A percentile compares a stretch with the other conserved stretches of the same genome.
Evolutionary conservation across 2,329 filamentous ascomycete genomes (phyloP).

Genomic region (Aureobasidium zeae): DNA sequence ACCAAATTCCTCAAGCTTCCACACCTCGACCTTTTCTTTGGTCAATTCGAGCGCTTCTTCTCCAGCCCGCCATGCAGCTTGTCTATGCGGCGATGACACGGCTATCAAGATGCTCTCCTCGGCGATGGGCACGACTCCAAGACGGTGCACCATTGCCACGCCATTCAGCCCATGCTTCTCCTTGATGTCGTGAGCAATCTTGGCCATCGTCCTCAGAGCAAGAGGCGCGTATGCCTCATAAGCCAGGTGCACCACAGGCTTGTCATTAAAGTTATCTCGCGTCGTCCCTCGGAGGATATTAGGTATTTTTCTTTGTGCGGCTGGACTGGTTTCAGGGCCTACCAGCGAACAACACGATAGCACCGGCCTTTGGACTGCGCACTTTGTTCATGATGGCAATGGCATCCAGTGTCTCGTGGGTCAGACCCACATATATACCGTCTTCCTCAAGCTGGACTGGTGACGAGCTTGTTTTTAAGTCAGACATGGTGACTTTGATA

Average conservation of each 20-base stretch:
- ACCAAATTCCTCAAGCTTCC: constrained; percentile 86
- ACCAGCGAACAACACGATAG: constrained; percentile 70
- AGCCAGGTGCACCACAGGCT: constrained; percentile 62
- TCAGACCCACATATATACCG: constrained; percentile 59
- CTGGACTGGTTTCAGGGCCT: constrained; percentile 22
- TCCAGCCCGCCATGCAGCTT: constrained; percentile 76
- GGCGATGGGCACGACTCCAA: constrained; percentile 78
- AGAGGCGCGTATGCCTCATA: constrained; percentile 67
- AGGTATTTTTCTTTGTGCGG: background rate
- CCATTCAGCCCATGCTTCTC: constrained; percentile 57
- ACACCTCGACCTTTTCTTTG: constrained; percentile 84
- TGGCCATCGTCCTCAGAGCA: constrained; percentile 59
- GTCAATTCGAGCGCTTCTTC: constrained; percentile 83
- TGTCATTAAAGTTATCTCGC: constrained; percentile 61
- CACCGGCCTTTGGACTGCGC: constrained; percentile 62
- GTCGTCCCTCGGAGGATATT: constrained; percentile 54
- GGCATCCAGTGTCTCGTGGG: constrained; percentile 50
- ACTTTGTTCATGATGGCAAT: constrained; percentile 54
- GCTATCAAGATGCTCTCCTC: constrained; percentile 90
- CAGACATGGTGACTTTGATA: background rate
- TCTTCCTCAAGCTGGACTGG: constrained; percentile 29
- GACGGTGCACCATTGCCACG: constrained; percentile 72
- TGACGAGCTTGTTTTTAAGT: background rate
- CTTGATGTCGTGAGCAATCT: constrained; percentile 51
- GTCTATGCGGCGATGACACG: constrained; percentile 72